Evolutionary conservation across 2,329 filamentous ascomycete genomes (phyloP).

Genomic region (Pseudocercospora macadamiae): DNA sequence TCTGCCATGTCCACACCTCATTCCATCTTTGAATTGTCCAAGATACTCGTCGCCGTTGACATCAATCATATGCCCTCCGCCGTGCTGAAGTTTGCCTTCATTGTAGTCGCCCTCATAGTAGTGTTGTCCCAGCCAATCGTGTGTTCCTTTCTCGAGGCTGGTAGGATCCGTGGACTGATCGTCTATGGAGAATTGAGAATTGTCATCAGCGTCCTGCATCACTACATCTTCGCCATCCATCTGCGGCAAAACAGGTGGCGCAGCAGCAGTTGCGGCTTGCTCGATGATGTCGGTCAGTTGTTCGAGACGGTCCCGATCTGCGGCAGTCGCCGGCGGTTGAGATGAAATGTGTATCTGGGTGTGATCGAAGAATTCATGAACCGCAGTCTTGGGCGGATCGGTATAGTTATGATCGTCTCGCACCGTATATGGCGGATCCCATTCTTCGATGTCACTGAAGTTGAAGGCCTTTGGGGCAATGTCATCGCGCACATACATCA

Average conservation of each 20-base stretch:
- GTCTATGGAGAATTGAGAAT: constrained; percentile 16
- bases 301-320: neutral
- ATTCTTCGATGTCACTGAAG: constrained; percentile 19
- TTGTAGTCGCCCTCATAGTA: constrained; percentile 59
- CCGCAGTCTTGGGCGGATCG: constrained; percentile 15
- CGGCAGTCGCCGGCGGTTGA: neutral
- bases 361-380: constrained; percentile 18
- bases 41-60: constrained; percentile 59
- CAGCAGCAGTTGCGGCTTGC: constrained; percentile 11
- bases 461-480: constrained; percentile 19
- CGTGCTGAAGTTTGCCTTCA: constrained; percentile 55
- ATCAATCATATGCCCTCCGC: constrained; percentile 57
- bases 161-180: constrained; percentile 42
- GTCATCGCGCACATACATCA: constrained; percentile 33
- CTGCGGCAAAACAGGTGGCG: constrained; percentile 34
- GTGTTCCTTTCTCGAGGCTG: constrained; percentile 39
- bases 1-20: constrained; percentile 59
- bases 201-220: constrained; percentile 35
- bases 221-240: constrained; percentile 41
- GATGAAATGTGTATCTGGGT: neutral
- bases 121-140: constrained; percentile 58
- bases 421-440: constrained; percentile 10
- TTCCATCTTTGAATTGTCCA: constrained; percentile 57
- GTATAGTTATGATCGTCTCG: constrained; percentile 6
- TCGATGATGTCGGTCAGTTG: constrained; percentile 1